phyloP scores from a whole-genome alignment of 345 rosid genomes.

The Firmiana major region DNA sequence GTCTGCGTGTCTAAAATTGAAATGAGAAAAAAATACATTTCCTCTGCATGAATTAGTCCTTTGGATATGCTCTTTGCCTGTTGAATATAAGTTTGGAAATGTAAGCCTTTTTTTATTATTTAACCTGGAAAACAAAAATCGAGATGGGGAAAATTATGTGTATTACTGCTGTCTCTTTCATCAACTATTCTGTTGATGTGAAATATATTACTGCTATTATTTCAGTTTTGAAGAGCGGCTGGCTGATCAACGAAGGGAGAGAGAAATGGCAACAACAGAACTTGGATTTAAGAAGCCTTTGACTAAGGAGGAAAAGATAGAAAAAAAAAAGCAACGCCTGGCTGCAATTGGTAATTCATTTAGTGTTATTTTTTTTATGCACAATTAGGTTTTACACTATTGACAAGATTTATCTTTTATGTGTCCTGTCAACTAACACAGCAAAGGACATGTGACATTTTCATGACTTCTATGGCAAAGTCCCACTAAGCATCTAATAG shows the following conservation, averaged over 20 bases:
- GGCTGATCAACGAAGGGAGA: slow-evolving; percentile 83
- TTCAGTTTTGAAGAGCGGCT: slow-evolving; percentile 95
- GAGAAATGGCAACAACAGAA: slow-evolving; percentile 65
- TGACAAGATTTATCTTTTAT: background rate
- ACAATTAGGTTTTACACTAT: background rate
- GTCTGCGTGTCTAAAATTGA: background rate
- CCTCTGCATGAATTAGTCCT: background rate
- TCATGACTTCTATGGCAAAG: background rate
- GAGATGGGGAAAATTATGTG: background rate
- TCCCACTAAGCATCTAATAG: background rate
- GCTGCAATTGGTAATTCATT: slow-evolving; percentile 81
- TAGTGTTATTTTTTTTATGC: background rate
- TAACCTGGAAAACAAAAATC: background rate
- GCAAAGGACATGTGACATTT: background rate
- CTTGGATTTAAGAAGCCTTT: slow-evolving; percentile 91
- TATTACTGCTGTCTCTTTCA: background rate
- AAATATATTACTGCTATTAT: slow-evolving; percentile 13
- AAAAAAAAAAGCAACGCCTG: slow-evolving; percentile 92
- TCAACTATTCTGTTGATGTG: background rate
- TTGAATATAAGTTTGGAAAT: background rate
- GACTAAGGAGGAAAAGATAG: slow-evolving; percentile 81
- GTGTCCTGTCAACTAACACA: background rate
- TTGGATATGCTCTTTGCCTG: background rate
- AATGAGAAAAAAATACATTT: background rate
- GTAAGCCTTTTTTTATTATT: background rate